Evolutionary conservation across 352 stramenopile genomes (phyloP), one percentile per base, ranked within the genome.

Genomic region (Phytopythium ostracodes): DNA sequence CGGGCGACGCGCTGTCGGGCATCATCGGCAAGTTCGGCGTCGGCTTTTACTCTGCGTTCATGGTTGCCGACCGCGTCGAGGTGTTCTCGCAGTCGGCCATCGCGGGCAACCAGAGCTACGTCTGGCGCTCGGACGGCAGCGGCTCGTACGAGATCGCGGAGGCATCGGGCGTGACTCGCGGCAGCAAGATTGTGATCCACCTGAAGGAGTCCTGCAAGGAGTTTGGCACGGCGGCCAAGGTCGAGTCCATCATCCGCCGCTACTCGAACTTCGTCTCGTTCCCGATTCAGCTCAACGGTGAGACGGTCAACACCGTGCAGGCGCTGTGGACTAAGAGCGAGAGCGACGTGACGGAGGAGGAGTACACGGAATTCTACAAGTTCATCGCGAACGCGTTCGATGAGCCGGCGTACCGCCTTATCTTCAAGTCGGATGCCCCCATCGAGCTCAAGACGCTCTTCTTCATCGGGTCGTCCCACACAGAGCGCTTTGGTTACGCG

Each of bases 191-290:
- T 64, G 93, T 98, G 42, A 96, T 99, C 56, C 84, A 99, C 70
- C 73, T 99, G 38, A 99, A 99, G 68, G 94, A 99, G 3, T 93
- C 97, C 31, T 96, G 91, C 73, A 96, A 98, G 72, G 90, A 99
- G 65, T 99, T 97, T 63, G 82, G 87, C 31, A 95, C 89, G 17
- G 79, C 91, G 35, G 70, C 96, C 63, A 94, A 90, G 51, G 88
- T 99, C 22, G 87, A 99, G 73, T 88, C 85, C 36, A 97, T 99
- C 70, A 96, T 99, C 60, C 97, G 98, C 61, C 97, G 98, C 71
- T 99, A 99, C 84, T 99, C 94, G 38, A 99, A 99, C 73, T 99
- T 99, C 74, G 97, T 99, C 17, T 96, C 92, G 56, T 99, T 99
- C 79, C 98, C 98, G 27, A 99, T 99, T 63, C 77, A 94, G 56